A percentile compares a stretch with the other conserved stretches of the same genome.
Evolutionary conservation across 129 eudicot species (phyloP).

Genomic region (Saposhnikovia divaricata): DNA sequence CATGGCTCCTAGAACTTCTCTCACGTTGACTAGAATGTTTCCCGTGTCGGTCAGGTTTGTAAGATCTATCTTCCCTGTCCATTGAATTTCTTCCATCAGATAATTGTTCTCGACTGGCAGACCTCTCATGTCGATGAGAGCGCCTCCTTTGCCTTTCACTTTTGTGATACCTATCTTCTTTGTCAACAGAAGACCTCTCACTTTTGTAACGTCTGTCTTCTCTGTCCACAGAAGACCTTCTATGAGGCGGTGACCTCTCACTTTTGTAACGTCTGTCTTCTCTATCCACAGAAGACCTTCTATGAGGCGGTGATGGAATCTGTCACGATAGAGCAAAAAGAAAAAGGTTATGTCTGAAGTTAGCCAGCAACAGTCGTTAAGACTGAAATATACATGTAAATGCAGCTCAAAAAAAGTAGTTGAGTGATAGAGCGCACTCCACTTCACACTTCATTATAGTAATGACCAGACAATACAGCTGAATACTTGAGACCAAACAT

Average conservation of each 20-base stretch:
- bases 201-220: conserved; percentile 31
- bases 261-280: conserved; percentile 16
- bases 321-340: conserved; percentile 11
- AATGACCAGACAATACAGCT: background rate
- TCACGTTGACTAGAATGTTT: conserved; percentile 36
- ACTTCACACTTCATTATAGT: background rate
- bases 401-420: background rate
- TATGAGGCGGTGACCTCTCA: conserved; percentile 52
- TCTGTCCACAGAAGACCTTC: conserved; percentile 26
- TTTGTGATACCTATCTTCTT: conserved; percentile 28
- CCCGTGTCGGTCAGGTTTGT: conserved; percentile 23
- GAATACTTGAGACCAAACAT: background rate
- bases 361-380: background rate
- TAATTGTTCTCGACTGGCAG: conserved; percentile 22
- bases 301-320: conserved; percentile 82
- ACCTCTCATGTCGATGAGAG: conserved; percentile 36
- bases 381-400: background rate
- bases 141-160: conserved; percentile 22
- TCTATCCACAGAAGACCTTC: conserved; percentile 26
- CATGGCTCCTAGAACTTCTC: conserved; percentile 20
- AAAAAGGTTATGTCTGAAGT: background rate
- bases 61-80: conserved; percentile 29
- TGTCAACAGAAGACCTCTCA: conserved; percentile 4
- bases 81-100: conserved; percentile 19
- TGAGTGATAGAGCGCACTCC: background rate